Base-by-base conservation (phyloP, 148 eudicot species). In the Agrostemma githago region DNA sequence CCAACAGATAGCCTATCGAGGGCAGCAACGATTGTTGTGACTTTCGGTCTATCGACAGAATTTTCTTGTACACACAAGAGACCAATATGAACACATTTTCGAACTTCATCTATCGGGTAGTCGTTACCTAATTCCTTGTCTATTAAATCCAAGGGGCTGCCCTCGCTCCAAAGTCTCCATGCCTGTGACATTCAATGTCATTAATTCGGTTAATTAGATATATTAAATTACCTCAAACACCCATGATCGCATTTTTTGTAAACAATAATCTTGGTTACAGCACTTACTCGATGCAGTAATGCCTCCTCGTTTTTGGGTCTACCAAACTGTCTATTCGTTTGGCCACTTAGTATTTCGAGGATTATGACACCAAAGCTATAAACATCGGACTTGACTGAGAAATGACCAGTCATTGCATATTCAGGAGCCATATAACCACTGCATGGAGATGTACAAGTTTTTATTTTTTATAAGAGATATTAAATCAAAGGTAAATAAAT, bases 381-480 rank as follows among this genome's bases (percentile, higher is more conserved):
- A 8, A 65, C 79, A 42, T 76, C 82, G 5, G 76, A 71, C 19
- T 80, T 76, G 2, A 71, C 5, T 0, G 79, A 71, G 40, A 76
- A 80, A 7, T 76, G 60, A 7, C 82, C 82, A 1, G 76, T 72
- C 62, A 58, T 15, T 7, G 72, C 68, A 56, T 76, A 80, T 37
- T 80, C 82, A 0, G 79, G 82, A 8, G 84, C 17, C 83, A 84
- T 84, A 39, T 84, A 84, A 2, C 86, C 86, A 42, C 86, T 84
- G 3, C 44, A 63, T 57, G 39, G n/a, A 26, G 34, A 26, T 48
- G 11, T 48, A 48, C 14, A 48, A 8, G 53, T 48, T 48, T 48
- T 26, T 26, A 26, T 26, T 26, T 26, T 41, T 8, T 8, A 61
- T 21, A 5, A 4, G 44, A 10, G 1, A n/a, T 3, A 43, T 65